Conservation (phyloP, 192 early-diverging fungal species). For the Backusella macrospora region DNA sequence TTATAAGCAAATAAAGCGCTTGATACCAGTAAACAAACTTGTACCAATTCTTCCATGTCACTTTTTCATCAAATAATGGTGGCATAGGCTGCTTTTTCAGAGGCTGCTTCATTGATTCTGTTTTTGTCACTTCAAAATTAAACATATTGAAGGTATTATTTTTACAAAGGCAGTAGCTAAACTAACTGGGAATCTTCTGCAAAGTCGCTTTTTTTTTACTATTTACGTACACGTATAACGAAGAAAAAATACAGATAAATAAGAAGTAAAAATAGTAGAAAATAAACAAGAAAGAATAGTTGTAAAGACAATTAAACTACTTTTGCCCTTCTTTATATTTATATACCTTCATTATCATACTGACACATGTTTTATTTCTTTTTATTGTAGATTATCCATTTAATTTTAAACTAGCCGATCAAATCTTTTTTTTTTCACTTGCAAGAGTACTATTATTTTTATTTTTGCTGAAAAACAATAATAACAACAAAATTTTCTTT, state of each 20-base stretch:
- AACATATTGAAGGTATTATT: background rate
- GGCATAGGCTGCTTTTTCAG: background rate
- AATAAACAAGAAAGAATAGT: background rate
- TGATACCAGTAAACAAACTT: conserved; percentile 73
- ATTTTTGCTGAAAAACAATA: background rate
- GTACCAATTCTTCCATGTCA: conserved; percentile 53
- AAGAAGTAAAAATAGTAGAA: background rate
- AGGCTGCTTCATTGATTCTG: conserved; percentile 8
- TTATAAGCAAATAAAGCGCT: conserved; percentile 56
- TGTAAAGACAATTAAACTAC: background rate
- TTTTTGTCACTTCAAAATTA: background rate
- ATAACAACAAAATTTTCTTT: too few species aligned
- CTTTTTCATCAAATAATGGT: conserved; percentile 41
- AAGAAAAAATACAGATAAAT: background rate
- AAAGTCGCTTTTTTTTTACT: background rate
- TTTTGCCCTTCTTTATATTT: background rate
- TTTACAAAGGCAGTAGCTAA: background rate
- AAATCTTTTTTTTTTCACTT: background rate
- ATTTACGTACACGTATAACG: background rate
- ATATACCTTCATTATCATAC: background rate
- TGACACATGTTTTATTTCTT: background rate
- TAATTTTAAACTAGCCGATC: background rate
- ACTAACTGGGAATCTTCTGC: background rate
- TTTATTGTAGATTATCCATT: background rate
- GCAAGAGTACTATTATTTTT: background rate